Evolutionary conservation across 106 monocot species (phyloP).

Genomic region (Xerophyta viscosa): DNA sequence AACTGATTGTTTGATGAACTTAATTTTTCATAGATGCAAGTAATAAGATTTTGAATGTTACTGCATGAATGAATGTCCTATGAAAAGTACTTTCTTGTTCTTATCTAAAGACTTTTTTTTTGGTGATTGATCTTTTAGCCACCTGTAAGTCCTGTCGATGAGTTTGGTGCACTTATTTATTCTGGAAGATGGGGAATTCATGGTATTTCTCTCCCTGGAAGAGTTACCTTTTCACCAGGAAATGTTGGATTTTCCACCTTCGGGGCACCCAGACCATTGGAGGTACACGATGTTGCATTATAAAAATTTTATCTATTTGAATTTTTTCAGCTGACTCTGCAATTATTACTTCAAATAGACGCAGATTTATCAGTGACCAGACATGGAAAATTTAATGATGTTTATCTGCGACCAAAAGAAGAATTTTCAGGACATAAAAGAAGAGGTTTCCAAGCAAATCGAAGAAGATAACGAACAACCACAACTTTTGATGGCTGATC

Average conservation of each 20-base stretch:
- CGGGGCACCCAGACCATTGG: conserved; percentile 72
- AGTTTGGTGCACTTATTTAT: conserved; percentile 76
- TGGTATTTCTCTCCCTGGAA: conserved; percentile 71
- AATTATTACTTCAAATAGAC: conserved; percentile 30
- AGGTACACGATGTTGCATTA: conserved; percentile 20
- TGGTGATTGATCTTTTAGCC: conserved; percentile 32
- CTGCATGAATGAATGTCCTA: no score
- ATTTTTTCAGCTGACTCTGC: neutral
- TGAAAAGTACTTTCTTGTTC: no score
- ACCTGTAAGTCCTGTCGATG: conserved; percentile 65
- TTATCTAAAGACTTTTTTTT: neutral
- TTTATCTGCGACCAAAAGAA: conserved; percentile 55
- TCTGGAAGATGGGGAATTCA: conserved; percentile 89
- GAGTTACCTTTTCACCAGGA: conserved; percentile 86
- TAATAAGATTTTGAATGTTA: no score
- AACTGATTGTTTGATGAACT: no score
- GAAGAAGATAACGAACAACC: conserved; percentile 54
- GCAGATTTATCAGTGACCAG: conserved; percentile 67
- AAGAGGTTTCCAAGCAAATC: conserved; percentile 46
- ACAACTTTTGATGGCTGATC: conserved; percentile 46
- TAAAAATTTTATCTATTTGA: neutral
- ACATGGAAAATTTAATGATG: conserved; percentile 80
- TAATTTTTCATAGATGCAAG: no score
- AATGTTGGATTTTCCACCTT: conserved; percentile 72
- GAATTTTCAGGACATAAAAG: conserved; percentile 54